A percentile compares a stretch with the other conserved stretches of the same genome.
phyloP scores from a whole-genome alignment of 202 grass and related monocot genomes.

The Musa balbisiana region DNA sequence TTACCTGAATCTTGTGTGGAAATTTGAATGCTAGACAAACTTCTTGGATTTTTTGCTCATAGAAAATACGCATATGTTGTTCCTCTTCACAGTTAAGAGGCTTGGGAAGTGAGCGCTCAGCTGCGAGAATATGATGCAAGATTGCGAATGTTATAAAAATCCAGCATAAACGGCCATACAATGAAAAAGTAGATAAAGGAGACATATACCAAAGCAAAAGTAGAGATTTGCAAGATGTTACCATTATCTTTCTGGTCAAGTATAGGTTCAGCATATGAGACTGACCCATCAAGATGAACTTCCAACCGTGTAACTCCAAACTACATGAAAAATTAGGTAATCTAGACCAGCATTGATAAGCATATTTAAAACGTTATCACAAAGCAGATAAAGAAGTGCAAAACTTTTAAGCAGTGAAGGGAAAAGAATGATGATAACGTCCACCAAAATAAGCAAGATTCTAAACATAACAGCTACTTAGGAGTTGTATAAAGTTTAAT shows the following conservation, averaged over 20 bases:
- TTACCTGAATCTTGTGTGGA: slow-evolving; percentile 90
- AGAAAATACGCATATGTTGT: slow-evolving; percentile 67
- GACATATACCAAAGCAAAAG: background rate
- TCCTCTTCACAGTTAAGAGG: slow-evolving; percentile 82
- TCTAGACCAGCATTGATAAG: background rate
- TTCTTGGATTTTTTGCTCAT: slow-evolving; percentile 99
- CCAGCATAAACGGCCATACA: background rate
- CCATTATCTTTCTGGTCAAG: slow-evolving; percentile 47
- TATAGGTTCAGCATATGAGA: slow-evolving; percentile 53
- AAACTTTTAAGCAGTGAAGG: background rate
- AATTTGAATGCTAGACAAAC: slow-evolving; percentile 93
- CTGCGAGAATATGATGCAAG: slow-evolving; percentile 17
- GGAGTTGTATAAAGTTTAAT: too few relatives aligned
- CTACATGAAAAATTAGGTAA: slow-evolving; percentile 34
- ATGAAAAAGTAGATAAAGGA: background rate
- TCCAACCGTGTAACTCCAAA: slow-evolving; percentile 66
- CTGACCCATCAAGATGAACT: slow-evolving; percentile 62
- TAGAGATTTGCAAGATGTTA: slow-evolving; percentile 10
- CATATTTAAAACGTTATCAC: background rate
- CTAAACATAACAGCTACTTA: background rate
- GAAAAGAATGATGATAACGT: background rate
- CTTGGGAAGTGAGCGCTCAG: slow-evolving; percentile 39
- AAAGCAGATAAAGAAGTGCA: background rate
- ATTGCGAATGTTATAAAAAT: background rate
- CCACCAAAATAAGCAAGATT: background rate